phyloP scores from a whole-genome alignment of 768 basidiomycete species.

The Suillus lakei region DNA sequence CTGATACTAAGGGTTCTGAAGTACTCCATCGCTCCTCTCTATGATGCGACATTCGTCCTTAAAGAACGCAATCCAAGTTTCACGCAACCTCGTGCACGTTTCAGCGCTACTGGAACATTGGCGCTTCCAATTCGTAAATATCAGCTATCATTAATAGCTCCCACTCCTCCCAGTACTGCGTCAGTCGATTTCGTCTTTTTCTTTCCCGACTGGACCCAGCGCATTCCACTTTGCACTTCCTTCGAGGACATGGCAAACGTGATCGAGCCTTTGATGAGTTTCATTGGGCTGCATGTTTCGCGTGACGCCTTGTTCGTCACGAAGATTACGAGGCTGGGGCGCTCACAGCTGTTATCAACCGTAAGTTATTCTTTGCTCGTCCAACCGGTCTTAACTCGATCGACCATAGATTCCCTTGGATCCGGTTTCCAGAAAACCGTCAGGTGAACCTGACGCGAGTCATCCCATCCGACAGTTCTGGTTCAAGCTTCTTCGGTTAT shows the following conservation, averaged over 20 bases:
- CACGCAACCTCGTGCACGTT: constrained; percentile 65
- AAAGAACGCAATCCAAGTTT: constrained; percentile 70
- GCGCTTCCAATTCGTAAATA: constrained; percentile 62
- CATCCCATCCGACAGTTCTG: constrained; percentile 79
- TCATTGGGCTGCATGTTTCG: constrained; percentile 81
- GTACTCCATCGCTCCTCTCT: constrained; percentile 71
- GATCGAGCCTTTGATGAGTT: constrained; percentile 78
- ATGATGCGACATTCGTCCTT: constrained; percentile 50
- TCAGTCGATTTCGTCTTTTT: constrained; percentile 87
- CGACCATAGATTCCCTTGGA: constrained; percentile 50
- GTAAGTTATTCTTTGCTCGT: constrained; percentile 38
- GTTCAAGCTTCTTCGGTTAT: constrained; percentile 78
- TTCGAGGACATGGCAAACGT: constrained; percentile 76
- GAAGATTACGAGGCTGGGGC: constrained; percentile 81
- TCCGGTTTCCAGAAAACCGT: constrained; percentile 62
- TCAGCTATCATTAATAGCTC: constrained; percentile 75
- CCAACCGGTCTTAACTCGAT: constrained; percentile 10
- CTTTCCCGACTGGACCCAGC: constrained; percentile 82
- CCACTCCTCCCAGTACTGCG: constrained; percentile 79
- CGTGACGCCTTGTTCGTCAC: constrained; percentile 79
- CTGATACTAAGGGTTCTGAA: constrained; percentile 79
- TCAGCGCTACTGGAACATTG: constrained; percentile 58
- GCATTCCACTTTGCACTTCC: constrained; percentile 65
- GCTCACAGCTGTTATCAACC: constrained; percentile 60
- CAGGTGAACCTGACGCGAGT: constrained; percentile 56